Evolutionary conservation across 495 filamentous ascomycete genomes (phyloP).

Genomic region (Tuber umbilicatum): DNA sequence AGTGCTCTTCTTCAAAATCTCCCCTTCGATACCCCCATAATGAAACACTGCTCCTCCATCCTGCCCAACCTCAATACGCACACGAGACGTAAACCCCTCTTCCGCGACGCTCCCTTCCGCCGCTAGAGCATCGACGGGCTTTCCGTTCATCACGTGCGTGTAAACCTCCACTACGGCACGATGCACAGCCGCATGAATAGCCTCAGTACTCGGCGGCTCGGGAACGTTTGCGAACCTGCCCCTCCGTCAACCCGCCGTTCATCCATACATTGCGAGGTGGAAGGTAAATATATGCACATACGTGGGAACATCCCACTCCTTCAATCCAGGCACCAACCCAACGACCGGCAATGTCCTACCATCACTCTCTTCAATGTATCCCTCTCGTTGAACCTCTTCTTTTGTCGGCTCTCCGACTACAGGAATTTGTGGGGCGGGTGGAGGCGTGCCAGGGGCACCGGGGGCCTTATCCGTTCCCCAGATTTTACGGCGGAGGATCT

Average conservation of each 20-base stretch:
- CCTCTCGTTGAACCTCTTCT: not conserved
- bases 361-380: constrained; percentile 31
- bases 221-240: not conserved
- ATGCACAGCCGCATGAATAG: constrained; percentile 19
- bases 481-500: constrained; percentile 28
- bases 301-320: constrained; percentile 28
- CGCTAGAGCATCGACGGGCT: not conserved
- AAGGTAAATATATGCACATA: constrained; percentile 5
- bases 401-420: not conserved
- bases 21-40: constrained; percentile 16
- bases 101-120: not conserved
- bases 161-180: constrained; percentile 29
- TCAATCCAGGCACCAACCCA: constrained; percentile 8
- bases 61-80: constrained; percentile 11
- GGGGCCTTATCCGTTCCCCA: constrained; percentile 23
- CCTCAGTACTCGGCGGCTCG: not conserved
- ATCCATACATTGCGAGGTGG: not conserved
- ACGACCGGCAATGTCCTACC: constrained; percentile 20
- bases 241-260: not conserved
- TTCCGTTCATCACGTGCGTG: constrained; percentile 15
- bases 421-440: not conserved
- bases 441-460: constrained; percentile 1
- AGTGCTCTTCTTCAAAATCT: constrained; percentile 10
- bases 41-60: constrained; percentile 13
- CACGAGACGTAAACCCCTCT: constrained; percentile 4